Evolutionary conservation across 1,284 basidiomycete genomes (phyloP).

Genomic region (Veloboletus limbatus): DNA sequence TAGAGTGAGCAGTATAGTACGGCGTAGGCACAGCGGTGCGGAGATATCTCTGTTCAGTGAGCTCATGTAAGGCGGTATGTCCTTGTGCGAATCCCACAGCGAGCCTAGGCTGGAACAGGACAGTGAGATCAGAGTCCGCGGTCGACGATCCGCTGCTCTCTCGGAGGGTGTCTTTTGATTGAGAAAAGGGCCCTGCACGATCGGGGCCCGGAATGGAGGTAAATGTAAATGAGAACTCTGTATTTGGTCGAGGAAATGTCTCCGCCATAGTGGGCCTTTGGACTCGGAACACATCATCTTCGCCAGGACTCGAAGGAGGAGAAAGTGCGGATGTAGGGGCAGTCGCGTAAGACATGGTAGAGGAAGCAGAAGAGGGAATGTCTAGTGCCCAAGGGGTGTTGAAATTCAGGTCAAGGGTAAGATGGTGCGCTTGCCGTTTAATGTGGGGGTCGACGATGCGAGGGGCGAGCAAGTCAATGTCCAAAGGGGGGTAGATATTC

Average conservation of each 20-base stretch:
- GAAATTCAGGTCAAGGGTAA: constrained; percentile 30
- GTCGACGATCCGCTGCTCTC: constrained; percentile 15
- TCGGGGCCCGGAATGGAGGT: constrained; percentile 1
- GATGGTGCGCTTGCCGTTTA: constrained; percentile 9
- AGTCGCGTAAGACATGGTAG: constrained; percentile 28
- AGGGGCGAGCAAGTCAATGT: constrained; percentile 14
- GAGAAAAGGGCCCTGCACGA: constrained; percentile 5
- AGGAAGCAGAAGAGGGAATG: constrained; percentile 18
- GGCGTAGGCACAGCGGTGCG: constrained; percentile 29
- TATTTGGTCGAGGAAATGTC: constrained; percentile 5
- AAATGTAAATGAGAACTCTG: constrained; percentile 13
- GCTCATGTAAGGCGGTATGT: constrained; percentile 4
- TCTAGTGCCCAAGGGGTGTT: constrained; percentile 17
- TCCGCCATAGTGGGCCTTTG: neutral
- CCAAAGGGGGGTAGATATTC: constrained; percentile 9
- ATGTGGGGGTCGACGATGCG: constrained; percentile 2
- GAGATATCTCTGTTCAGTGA: constrained; percentile 16
- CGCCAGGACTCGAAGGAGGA: constrained; percentile 10
- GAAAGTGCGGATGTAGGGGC: constrained; percentile 17
- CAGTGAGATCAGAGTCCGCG: constrained; percentile 26
- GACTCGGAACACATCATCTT: constrained; percentile 19
- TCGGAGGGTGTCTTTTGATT: constrained; percentile 1
- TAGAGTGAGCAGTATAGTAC: constrained; percentile 34
- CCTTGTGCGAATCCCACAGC: constrained; percentile 11
- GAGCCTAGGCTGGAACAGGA: constrained; percentile 11